These are phyloP conservation scores for Gaeumannomyces tritici DNA, from an alignment of 2,329 filamentous ascomycete species.

Conservation along the genomic window DNA sequence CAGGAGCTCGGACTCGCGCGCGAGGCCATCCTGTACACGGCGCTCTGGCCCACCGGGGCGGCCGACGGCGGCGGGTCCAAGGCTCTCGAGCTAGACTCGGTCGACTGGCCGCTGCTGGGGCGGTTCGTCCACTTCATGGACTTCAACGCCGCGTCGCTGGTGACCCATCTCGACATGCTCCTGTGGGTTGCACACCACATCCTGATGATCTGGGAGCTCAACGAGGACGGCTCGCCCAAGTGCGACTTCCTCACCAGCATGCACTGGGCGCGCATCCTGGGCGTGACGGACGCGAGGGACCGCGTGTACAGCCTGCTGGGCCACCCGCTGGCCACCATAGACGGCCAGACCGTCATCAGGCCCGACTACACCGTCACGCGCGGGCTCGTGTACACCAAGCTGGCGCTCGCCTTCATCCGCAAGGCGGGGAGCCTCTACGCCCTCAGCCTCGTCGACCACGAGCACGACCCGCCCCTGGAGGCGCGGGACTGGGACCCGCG, in stretches of 20 bases:
- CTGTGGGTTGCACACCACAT: conserved; percentile 9
- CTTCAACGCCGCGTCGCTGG: conserved; percentile 7
- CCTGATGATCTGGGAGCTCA: conserved; percentile 9
- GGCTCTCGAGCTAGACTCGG: conserved; percentile 5
- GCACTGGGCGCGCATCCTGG: conserved; percentile 10
- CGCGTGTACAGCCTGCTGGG: conserved; percentile 9
- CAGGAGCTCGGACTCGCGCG: conserved; percentile 13
- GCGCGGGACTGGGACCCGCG: conserved; percentile 5
- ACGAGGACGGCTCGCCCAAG: conserved; percentile 6
- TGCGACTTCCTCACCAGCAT: conserved; percentile 9
- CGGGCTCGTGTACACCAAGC: conserved; percentile 8
- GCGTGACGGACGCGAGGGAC: conserved; percentile 9
- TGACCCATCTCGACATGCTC: conserved; percentile 6
- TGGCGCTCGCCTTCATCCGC: conserved; percentile 7
- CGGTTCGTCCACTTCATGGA: conserved; percentile 8
- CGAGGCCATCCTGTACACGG: conserved; percentile 8
- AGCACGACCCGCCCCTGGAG: conserved; percentile 5
- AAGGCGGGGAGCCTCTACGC: conserved; percentile 6
- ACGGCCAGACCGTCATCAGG: conserved; percentile 6
- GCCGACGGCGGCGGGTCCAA: neutral
- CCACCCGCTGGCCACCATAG: conserved; percentile 5
- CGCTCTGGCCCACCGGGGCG: conserved; percentile 4
- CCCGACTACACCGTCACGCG: conserved; percentile 9
- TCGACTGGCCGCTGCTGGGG: conserved; percentile 8
- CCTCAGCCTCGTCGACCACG: conserved; percentile 9